A percentile compares a stretch with the other conserved stretches of the same genome.
These are phyloP conservation scores for Leccinum olivaceopallidum DNA, from an alignment of 768 basidiomycete species.

Conservation along the genomic window DNA sequence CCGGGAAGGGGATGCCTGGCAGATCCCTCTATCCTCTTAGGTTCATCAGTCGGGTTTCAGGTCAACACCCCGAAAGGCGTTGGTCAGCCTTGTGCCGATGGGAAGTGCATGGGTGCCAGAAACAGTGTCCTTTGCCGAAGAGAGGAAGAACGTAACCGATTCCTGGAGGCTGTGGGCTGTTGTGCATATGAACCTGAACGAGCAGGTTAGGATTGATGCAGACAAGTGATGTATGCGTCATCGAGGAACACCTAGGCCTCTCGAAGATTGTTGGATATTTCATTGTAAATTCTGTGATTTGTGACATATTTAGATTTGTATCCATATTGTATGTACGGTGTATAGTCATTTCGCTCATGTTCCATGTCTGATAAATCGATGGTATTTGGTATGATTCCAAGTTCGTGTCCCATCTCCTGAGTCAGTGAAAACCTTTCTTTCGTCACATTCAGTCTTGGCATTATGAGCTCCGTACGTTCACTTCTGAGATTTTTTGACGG, in stretches of 20 bases:
- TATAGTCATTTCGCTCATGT: background rate
- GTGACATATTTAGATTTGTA: background rate
- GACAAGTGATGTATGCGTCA: background rate
- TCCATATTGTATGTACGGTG: background rate
- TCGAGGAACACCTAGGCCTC: background rate
- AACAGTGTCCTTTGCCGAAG: conserved; percentile 41
- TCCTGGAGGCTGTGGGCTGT: conserved; percentile 48
- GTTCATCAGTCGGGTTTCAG: conserved; percentile 15
- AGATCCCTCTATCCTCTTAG: conserved; percentile 22
- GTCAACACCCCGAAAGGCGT: conserved; percentile 10
- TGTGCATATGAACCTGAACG: conserved; percentile 43
- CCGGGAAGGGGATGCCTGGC: conserved; percentile 18
- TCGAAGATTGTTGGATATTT: background rate
- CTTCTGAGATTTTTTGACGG: no score
- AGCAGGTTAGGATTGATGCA: background rate
- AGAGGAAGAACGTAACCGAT: conserved; percentile 43
- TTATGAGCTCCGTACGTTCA: no score
- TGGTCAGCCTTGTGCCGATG: conserved; percentile 32
- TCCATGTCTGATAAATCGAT: background rate
- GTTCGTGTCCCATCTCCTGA: no score
- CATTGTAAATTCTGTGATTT: background rate
- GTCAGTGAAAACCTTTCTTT: no score
- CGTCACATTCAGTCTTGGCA: no score
- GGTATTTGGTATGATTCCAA: no score
- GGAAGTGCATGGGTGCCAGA: conserved; percentile 40